Evolutionary conservation across 495 filamentous ascomycete species (phyloP), one percentile per base, ranked within the genome.

Genomic region (Aspergillus sclerotiicarbonarius): DNA sequence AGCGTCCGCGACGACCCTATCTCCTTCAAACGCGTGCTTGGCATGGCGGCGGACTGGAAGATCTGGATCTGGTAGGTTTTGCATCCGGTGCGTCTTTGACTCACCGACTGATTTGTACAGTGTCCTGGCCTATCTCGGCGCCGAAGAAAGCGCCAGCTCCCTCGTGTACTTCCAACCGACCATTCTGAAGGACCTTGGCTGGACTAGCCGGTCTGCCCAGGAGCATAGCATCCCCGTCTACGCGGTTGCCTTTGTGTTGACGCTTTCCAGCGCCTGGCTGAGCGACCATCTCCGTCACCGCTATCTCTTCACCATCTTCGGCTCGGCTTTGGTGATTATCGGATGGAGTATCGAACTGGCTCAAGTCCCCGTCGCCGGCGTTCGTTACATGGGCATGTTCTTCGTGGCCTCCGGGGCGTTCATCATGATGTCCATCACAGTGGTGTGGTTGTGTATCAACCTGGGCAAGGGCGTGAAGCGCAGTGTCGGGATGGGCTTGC

Each of bases 391-490:
- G 43, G 82, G 80, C 4, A 54, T 83, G 18, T 84, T 77, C 61
- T 66, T 79, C 21, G 65, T 80, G 51, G 75, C 73, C 0, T 58
- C 70, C 0, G 82, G 81, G 5, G 75, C 77, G 12, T 83, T 73
- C 57, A 69, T 80, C 18, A 67, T 71, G 16, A 66, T 75, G 47
- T 78, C 82, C 0, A 74, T 79, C 8, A 65, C 71, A 6, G 63
- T 84, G 53, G 76, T 73, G 3, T 86, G 83, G 84, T 68, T 85
- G 13, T 72, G 70, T 56, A 80, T 79, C 54, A 82, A 83, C 54
- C 67, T 86, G 60, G 73, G 74, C 1, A 82, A 82, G 4, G 80
- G 85, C 54, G 85, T 81, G 61, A 86, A 87, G 69, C 80, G 80
- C 21, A 73, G 75, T 8, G 72, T 86, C 51, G 73, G 72, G 2